Base-by-base conservation (phyloP, 176 grass and related monocot species). In the Alopecurus myosuroides region DNA sequence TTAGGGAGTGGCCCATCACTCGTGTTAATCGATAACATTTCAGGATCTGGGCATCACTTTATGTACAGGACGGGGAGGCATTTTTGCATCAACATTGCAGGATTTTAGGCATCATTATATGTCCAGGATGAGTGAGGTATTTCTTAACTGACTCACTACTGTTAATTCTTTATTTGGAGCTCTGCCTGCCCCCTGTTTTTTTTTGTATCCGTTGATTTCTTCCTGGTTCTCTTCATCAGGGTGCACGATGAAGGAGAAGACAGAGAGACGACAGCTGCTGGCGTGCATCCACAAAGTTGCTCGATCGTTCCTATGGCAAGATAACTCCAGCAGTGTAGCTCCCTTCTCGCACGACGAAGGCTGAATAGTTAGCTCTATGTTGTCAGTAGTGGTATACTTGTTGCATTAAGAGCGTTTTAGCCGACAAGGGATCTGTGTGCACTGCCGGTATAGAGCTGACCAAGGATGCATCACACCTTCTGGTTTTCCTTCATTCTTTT, bases 61-160 rank as follows among this genome's bases (percentile, higher is more conserved):
- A 53, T 7, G 50, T 19, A 17, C 8, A 9, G 12, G 6, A 22
- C 22, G 50, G 18, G 20, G 19, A 53, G 50, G 53, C n/a, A 57
- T 57, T 57, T 57, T 2, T 25, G 53, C 53, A 23, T 11, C 53
- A 57, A 20, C 45, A 68, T 76, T 81, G 46, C 77, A 82, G 78
- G 61, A 19, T 85, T 67, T 70, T 45, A 33, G 81, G 45, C 25
- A 40, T 23, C 81, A 39, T 14, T 19, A 66, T 11, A 15, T 62
- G 14, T 13, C 29, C 46, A 36, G 11, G 75, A 87, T 90, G 89
- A 67, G 60, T 56, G 70, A 29, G 31, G 76, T 57, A 12, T 80
- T 78, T 83, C 53, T 66, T 39, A 48, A 39, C 26, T 46, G 17
- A 75, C 75, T 37, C 17, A 48, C 42, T 37, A 19, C 35, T 41